Conservation (phyloP, 2,329 filamentous ascomycete species). For the Fonsecaea multimorphosa region DNA sequence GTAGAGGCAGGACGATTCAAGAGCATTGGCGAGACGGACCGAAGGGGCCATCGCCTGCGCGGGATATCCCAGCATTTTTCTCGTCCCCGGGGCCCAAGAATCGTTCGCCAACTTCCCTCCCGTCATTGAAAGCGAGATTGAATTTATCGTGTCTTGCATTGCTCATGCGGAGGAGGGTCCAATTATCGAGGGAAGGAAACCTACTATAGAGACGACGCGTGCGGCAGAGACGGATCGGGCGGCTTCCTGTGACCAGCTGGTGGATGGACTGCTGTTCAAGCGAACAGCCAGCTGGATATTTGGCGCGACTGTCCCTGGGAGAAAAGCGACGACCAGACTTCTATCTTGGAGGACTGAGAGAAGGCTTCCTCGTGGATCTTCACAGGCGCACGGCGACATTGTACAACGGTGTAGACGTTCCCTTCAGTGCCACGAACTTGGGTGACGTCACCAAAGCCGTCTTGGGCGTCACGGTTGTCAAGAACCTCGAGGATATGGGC, state of each 20-base stretch:
- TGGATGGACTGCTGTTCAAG: conserved; percentile 50
- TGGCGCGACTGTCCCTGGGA: conserved; percentile 62
- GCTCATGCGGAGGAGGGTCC: conserved; percentile 18
- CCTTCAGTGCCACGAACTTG: conserved; percentile 58
- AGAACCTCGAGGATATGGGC: no score
- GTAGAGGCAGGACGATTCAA: conserved; percentile 44
- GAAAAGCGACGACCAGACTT: conserved; percentile 41
- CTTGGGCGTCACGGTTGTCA: conserved; percentile 50
- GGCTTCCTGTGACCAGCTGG: conserved; percentile 47
- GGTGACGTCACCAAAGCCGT: conserved; percentile 56
- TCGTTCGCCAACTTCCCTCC: conserved; percentile 64
- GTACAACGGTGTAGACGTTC: conserved; percentile 57
- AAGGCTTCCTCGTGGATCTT: conserved; percentile 54
- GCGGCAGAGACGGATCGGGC: conserved; percentile 59
- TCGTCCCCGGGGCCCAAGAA: conserved; percentile 60
- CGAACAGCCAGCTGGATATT: conserved; percentile 58
- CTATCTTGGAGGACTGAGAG: conserved; percentile 24
- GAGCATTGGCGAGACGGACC: conserved; percentile 47
- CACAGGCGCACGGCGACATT: conserved; percentile 52
- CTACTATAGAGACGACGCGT: conserved; percentile 56
- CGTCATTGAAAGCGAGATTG: conserved; percentile 60
- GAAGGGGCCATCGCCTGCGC: conserved; percentile 48
- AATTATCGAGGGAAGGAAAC: conserved; percentile 53
- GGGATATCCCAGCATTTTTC: conserved; percentile 57
- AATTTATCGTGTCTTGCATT: conserved; percentile 48